phyloP scores from a whole-genome alignment of 2,329 filamentous ascomycete species.

The Diaporthe ampelina region DNA sequence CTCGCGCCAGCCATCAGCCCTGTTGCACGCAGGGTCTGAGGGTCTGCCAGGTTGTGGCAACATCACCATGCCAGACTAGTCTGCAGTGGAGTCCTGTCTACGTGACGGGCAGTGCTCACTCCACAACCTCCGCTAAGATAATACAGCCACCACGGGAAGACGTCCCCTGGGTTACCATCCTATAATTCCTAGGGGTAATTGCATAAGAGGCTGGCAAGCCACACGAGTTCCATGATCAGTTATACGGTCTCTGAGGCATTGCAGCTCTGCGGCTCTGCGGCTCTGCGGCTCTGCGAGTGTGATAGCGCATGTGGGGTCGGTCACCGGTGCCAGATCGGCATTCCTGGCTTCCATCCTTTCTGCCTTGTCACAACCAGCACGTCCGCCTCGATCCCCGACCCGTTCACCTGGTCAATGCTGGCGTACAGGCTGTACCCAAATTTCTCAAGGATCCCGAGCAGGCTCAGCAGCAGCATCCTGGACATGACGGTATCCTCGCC shows the following conservation, averaged over 20 bases:
- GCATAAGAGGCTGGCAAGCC: too few species aligned
- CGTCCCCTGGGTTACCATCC: too few species aligned
- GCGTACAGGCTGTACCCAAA: constrained; percentile 56
- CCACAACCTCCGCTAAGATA: background rate
- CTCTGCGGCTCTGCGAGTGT: too few species aligned
- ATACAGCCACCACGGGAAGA: too few species aligned
- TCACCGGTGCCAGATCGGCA: constrained; percentile 37
- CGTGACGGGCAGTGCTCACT: background rate
- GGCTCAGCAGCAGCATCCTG: constrained; percentile 51
- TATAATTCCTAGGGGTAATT: too few species aligned
- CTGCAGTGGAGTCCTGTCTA: background rate
- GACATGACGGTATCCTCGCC: constrained; percentile 39
- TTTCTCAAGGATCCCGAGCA: constrained; percentile 52
- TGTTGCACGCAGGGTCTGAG: background rate
- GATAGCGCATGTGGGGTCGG: too few species aligned
- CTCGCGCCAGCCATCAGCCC: constrained; percentile 8
- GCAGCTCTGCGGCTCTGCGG: too few species aligned
- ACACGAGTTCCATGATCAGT: too few species aligned
- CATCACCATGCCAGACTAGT: background rate
- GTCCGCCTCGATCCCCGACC: constrained; percentile 37
- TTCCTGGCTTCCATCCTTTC: constrained; percentile 38
- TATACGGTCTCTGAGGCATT: too few species aligned
- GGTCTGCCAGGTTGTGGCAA: constrained; percentile 16
- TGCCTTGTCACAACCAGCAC: constrained; percentile 41
- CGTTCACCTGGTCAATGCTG: constrained; percentile 51